phyloP scores from a whole-genome alignment of 2,329 filamentous ascomycete species.

The Penicillium frequentans region DNA sequence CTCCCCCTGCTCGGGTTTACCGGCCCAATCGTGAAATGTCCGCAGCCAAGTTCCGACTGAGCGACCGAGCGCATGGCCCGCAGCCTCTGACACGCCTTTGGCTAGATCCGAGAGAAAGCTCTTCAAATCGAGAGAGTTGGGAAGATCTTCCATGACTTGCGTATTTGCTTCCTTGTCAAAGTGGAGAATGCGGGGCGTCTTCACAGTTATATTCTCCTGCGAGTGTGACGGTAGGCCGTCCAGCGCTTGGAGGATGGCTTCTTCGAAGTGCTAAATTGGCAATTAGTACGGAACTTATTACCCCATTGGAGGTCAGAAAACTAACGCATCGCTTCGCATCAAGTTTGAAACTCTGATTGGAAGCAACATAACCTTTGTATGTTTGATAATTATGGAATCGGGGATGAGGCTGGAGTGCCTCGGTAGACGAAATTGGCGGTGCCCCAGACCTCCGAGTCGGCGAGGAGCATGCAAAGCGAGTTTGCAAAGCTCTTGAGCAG shows the following conservation, averaged over 20 bases:
- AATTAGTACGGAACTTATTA: background rate
- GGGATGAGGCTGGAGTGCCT: slow-evolving; percentile 47
- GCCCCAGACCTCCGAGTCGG: slow-evolving; percentile 54
- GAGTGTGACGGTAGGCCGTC: slow-evolving; percentile 28
- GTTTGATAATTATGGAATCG: slow-evolving; percentile 56
- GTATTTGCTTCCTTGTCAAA: slow-evolving; percentile 52
- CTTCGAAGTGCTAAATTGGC: slow-evolving; percentile 43
- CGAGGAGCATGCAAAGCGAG: slow-evolving; percentile 48
- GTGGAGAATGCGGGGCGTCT: slow-evolving; percentile 50
- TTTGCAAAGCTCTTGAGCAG: slow-evolving; percentile 27
- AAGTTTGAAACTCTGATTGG: slow-evolving; percentile 48
- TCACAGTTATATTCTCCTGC: slow-evolving; percentile 37
- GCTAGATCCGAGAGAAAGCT: slow-evolving; percentile 43
- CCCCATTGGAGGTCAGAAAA: background rate
- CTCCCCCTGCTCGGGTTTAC: slow-evolving; percentile 30
- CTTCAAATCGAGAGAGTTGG: slow-evolving; percentile 53
- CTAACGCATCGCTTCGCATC: slow-evolving; percentile 54
- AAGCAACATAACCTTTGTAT: slow-evolving; percentile 54
- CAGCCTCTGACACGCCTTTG: slow-evolving; percentile 30
- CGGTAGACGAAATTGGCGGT: slow-evolving; percentile 61
- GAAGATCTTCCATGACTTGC: slow-evolving; percentile 57
- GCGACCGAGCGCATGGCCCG: slow-evolving; percentile 49
- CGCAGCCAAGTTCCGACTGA: slow-evolving; percentile 49
- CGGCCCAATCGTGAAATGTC: slow-evolving; percentile 54
- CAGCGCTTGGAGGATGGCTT: slow-evolving; percentile 43